A percentile compares a stretch with the other conserved stretches of the same genome.
Evolutionary conservation across 225 moss, liverwort and hornwort species (phyloP).

Genomic region (Pleurozium schreberi): DNA sequence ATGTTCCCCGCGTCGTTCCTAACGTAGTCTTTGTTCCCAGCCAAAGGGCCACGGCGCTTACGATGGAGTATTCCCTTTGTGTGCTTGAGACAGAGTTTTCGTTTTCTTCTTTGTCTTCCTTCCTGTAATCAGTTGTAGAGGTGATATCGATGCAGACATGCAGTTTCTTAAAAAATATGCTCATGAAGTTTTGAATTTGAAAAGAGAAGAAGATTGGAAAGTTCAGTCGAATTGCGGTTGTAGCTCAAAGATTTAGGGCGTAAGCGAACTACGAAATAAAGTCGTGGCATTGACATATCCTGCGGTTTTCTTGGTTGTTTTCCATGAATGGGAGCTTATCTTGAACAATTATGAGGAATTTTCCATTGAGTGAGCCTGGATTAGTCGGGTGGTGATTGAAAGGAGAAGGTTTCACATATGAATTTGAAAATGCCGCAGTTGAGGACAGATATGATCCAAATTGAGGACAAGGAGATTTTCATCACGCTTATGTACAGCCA

Average conservation of each 20-base stretch:
- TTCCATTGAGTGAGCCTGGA: neutral
- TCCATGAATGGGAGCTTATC: neutral
- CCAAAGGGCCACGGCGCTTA: conserved; percentile 5
- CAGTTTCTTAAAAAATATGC: too few species aligned
- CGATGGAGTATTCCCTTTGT: neutral
- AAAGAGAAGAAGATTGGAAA: neutral
- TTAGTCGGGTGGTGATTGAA: neutral
- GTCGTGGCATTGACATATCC: neutral
- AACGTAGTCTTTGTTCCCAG: neutral
- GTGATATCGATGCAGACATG: neutral
- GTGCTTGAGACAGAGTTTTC: neutral
- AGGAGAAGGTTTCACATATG: neutral
- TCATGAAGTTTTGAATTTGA: neutral
- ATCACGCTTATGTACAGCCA: conserved; percentile 42
- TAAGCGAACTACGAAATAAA: neutral
- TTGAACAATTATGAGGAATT: neutral
- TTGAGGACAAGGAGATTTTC: conserved; percentile 1
- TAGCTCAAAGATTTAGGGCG: neutral
- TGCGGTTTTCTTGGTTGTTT: neutral
- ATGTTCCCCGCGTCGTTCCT: neutral
- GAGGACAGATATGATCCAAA: neutral
- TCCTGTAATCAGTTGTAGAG: neutral
- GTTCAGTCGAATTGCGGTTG: neutral
- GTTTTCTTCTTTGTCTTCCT: neutral
- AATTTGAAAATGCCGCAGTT: neutral